A percentile compares a stretch with the other conserved stretches of the same genome.
These are phyloP conservation scores for Leptographium procerum DNA, from an alignment of 2,329 filamentous ascomycete species.

Conservation along the genomic window DNA sequence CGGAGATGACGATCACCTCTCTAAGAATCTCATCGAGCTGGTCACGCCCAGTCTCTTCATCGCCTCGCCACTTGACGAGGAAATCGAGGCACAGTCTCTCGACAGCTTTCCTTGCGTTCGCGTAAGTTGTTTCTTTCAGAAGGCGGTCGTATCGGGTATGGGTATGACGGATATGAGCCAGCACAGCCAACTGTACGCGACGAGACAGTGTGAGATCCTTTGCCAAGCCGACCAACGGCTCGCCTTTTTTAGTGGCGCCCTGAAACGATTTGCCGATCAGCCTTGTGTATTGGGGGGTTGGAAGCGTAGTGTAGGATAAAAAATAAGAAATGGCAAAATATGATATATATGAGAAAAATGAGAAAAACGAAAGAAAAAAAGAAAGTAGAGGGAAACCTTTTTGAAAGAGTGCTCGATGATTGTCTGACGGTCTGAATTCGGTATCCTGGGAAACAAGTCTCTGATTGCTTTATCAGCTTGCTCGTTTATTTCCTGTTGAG, in stretches of 20 bases:
- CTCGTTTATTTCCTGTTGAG: conserved; percentile 47
- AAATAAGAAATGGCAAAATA: no score
- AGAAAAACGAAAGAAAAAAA: no score
- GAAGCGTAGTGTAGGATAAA: no score
- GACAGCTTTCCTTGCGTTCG: conserved; percentile 49
- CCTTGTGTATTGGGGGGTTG: background rate
- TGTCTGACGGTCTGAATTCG: conserved; percentile 49
- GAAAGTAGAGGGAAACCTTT: conserved; percentile 33
- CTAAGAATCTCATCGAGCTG: conserved; percentile 55
- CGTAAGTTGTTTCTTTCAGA: conserved; percentile 45
- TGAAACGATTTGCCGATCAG: conserved; percentile 15
- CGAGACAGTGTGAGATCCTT: conserved; percentile 44
- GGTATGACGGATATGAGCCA: conserved; percentile 56
- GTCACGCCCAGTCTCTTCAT: conserved; percentile 57
- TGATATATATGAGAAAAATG: no score
- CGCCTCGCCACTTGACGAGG: conserved; percentile 61
- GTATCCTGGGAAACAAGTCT: conserved; percentile 55
- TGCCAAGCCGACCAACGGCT: conserved; percentile 47
- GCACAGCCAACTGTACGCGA: conserved; percentile 52
- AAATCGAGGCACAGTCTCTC: conserved; percentile 50
- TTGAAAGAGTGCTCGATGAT: conserved; percentile 54
- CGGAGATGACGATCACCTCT: conserved; percentile 56
- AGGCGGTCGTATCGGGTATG: conserved; percentile 55
- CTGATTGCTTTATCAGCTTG: conserved; percentile 51
- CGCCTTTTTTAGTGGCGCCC: conserved; percentile 39